Percentiles rank a stretch among this genome's conserved stretches.
Conservation (phyloP, 495 filamentous ascomycete genomes). For the Monascus purpureus region DNA sequence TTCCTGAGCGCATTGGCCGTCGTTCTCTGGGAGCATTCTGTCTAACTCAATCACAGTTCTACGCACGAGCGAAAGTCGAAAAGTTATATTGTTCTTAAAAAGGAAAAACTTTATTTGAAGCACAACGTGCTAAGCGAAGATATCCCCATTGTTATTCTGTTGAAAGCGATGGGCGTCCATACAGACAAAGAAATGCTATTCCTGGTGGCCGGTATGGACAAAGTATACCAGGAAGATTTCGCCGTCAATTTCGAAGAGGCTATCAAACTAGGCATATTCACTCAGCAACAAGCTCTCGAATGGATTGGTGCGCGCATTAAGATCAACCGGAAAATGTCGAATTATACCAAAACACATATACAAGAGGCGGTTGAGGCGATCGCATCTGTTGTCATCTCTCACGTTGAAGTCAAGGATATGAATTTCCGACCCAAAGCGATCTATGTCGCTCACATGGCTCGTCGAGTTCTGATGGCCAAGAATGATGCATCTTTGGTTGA, state of each 20-base stretch:
- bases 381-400: constrained; percentile 78
- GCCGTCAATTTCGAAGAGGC: constrained; percentile 88
- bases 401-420: constrained; percentile 76
- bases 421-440: constrained; percentile 92
- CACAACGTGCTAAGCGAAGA: constrained; percentile 90
- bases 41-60: constrained; percentile 40
- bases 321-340: constrained; percentile 51
- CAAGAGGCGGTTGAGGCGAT: constrained; percentile 88
- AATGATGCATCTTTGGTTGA: constrained; percentile 80
- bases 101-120: constrained; percentile 73
- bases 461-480: constrained; percentile 83
- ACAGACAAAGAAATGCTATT: constrained; percentile 89
- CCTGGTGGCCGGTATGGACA: constrained; percentile 72
- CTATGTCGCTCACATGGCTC: constrained; percentile 92
- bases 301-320: constrained; percentile 77
- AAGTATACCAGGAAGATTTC: constrained; percentile 83
- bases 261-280: constrained; percentile 63
- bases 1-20: background rate
- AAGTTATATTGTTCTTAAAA: constrained; percentile 85
- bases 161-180: constrained; percentile 88
- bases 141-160: constrained; percentile 77
- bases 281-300: constrained; percentile 88
- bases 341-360: constrained; percentile 52
- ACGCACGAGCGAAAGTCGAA: constrained; percentile 96
- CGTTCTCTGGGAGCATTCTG: background rate